Conservation (phyloP, 225 moss, liverwort and hornwort species). For the Straminergon stramineum region DNA sequence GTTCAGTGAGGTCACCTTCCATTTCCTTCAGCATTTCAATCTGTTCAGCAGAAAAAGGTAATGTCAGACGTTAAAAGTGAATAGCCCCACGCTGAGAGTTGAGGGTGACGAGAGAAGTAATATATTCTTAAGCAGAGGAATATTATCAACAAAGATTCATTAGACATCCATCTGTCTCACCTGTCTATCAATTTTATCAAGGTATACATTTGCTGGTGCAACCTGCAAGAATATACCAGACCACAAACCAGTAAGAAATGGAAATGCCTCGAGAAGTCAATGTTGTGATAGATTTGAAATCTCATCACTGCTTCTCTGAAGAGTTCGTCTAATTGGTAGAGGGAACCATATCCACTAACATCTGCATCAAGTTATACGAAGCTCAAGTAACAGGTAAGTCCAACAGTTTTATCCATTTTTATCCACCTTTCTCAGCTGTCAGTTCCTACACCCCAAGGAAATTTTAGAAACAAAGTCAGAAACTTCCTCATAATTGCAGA, state of each 20-base stretch:
- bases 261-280: background rate
- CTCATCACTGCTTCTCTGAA: background rate
- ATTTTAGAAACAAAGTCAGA: background rate
- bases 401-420: background rate
- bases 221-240: conserved; percentile 5
- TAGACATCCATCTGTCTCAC: background rate
- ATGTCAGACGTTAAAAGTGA: background rate
- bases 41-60: conserved; percentile 23
- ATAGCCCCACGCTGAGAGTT: background rate
- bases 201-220: conserved; percentile 4
- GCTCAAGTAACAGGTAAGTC: background rate
- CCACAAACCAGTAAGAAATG: background rate
- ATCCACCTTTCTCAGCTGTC: background rate
- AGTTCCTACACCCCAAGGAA: background rate
- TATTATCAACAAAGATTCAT: background rate
- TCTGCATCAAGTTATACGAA: background rate
- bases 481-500: background rate
- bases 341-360: background rate
- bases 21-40: conserved; percentile 50
- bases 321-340: background rate
- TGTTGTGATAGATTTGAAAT: background rate
- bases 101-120: background rate
- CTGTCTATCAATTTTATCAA: conserved; percentile 31
- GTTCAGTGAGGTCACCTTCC: conserved; percentile 66
- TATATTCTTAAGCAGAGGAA: background rate